Conservation (phyloP, 2,329 filamentous ascomycete genomes). For the Teratosphaeria epicoccoides region DNA sequence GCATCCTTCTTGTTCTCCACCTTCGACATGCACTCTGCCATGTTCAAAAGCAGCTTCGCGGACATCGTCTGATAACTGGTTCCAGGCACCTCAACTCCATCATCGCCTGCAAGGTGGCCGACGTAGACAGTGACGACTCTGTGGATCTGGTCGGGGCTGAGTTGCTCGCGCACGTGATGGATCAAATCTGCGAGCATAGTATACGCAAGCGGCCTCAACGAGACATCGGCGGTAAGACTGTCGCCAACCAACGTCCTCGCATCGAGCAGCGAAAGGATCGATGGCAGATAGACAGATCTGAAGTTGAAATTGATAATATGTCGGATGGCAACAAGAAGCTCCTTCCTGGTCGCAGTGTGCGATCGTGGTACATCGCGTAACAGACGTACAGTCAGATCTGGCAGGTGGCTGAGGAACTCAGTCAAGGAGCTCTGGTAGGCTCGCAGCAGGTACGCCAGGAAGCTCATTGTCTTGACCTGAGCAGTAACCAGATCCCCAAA, state of each 20-base stretch:
- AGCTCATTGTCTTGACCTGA: conserved; percentile 99
- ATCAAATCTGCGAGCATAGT: conserved; percentile 98
- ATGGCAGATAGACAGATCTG: conserved; percentile 81
- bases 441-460: conserved; percentile 81
- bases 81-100: conserved; percentile 53
- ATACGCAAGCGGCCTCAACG: conserved; percentile 87
- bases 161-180: conserved; percentile 85
- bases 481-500: conserved; percentile 97
- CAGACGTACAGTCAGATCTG: conserved; percentile 79
- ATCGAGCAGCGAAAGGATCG: conserved; percentile 90
- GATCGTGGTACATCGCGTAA: conserved; percentile 90
- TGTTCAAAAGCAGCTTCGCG: conserved; percentile 88
- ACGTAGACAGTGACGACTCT: conserved; percentile 97
- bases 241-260: conserved; percentile 91
- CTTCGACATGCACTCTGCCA: conserved; percentile 96
- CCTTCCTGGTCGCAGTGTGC: conserved; percentile 86
- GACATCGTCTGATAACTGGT: conserved; percentile 99
- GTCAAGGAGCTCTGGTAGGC: conserved; percentile 77
- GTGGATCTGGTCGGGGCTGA: conserved; percentile 82
- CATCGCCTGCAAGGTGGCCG: conserved; percentile 86
- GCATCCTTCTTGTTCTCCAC: conserved; percentile 89
- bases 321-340: conserved; percentile 87
- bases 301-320: conserved; percentile 99
- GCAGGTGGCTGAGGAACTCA: conserved; percentile 78
- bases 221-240: conserved; percentile 91